Evolutionary conservation across 2,329 filamentous ascomycete genomes (phyloP), one percentile per base, ranked within the genome.

Genomic region (Aspergillus ruber): DNA sequence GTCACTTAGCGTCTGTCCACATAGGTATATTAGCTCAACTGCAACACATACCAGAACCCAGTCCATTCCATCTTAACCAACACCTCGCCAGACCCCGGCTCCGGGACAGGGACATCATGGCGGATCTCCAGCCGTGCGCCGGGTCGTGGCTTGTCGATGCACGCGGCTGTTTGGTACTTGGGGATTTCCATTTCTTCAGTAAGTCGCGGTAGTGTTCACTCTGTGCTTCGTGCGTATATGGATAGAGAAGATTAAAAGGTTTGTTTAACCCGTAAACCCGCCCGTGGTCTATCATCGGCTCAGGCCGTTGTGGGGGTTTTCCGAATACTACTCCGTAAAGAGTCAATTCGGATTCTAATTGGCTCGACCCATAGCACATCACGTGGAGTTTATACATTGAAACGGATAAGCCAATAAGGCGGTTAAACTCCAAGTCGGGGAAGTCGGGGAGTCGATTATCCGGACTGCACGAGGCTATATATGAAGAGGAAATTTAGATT

Each of bases 51-150:
- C 55, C 68, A 71, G 44, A 71, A 67, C 1, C 68, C 68, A 3
- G 64, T 68, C 50, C 59, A 70, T 50, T 71, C 67, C 42, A 71
- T 51, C 51, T 70, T 67, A 12, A 71, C 61, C 17, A 71, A 57
- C 17, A 71, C 54, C 50, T 72, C 66, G 12, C 65, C 56, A 0
- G 60, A 45, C 8, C 50, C 52, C 1, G 66, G 67, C 8, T 59
- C 50, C 13, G 68, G 60, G 7, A 71, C 58, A 18, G 60, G 50
- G 4, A 66, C 56, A 25, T 62, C 65, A 20, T 63, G 48, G 25
- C 65, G 58, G 48, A 70, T 63, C n/a, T 61, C 53, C n/a, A 69
- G 59, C 27, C 60, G 59, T 33, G 67, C 67, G 25, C 59, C 51
- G 4, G 63, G 61, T 13, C 61, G 58, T 0, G 69, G 67, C 39